phyloP scores from a whole-genome alignment of 345 rosid species.

The Streptanthus diversifolius region DNA sequence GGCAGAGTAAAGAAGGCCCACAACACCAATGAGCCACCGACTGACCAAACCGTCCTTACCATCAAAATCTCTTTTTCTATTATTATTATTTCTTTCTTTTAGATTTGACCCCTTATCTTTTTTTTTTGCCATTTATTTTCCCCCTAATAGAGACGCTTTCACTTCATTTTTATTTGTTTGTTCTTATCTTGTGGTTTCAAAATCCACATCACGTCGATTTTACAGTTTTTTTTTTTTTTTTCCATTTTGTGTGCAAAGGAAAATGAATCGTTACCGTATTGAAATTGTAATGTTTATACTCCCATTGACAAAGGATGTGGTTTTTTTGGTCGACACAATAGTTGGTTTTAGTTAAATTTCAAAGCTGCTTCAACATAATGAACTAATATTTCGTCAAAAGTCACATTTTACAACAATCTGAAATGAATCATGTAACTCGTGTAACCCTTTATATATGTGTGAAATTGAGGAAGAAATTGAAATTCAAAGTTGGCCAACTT shows the following conservation, averaged over 20 bases:
- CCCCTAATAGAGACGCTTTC: slow-evolving; percentile 2
- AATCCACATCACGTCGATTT: slow-evolving; percentile 17
- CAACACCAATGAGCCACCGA: slow-evolving; percentile 36
- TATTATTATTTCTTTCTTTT: slow-evolving; percentile 2
- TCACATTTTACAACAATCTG: background rate
- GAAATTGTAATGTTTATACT: background rate
- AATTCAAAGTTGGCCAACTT: slow-evolving; percentile 21
- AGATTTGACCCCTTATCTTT: slow-evolving; percentile 34
- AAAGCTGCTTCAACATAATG: background rate
- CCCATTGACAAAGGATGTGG: background rate
- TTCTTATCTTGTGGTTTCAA: background rate
- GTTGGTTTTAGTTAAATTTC: background rate
- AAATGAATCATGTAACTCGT: background rate
- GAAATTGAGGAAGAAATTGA: background rate
- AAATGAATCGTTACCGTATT: slow-evolving; percentile 5
- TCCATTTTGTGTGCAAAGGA: background rate
- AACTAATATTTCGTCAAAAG: background rate
- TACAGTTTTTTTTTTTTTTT: background rate
- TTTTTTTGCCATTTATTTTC: background rate
- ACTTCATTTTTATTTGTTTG: background rate
- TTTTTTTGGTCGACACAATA: background rate
- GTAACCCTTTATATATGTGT: background rate
- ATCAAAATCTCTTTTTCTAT: background rate
- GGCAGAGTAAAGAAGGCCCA: slow-evolving; percentile 39
- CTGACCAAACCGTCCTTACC: slow-evolving; percentile 82